These are phyloP conservation scores for Sugiyamaella qingdaonensis DNA, from an alignment of 805 yeast genomes.

Conservation along the genomic window DNA sequence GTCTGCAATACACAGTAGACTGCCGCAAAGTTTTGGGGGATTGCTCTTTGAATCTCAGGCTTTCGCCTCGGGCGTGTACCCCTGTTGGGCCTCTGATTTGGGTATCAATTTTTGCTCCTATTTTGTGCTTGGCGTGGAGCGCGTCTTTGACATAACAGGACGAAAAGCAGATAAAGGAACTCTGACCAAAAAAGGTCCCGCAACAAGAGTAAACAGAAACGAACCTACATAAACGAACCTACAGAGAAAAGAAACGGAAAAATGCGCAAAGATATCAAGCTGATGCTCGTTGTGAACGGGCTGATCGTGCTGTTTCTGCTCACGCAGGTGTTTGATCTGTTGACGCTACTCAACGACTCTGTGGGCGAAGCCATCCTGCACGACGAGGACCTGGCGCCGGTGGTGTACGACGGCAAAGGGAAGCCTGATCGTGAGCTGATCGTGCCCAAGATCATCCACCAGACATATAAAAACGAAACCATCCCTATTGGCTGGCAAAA, in stretches of 20 bases:
- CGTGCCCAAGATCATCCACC: constrained; percentile 88
- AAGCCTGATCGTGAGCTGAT: constrained; percentile 32
- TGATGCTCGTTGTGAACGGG: constrained; percentile 17
- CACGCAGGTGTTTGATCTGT: constrained; percentile 63
- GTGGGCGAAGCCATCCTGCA: constrained; percentile 59
- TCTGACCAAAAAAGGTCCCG: too few relatives aligned
- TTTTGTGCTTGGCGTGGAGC: too few relatives aligned
- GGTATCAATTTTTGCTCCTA: too few relatives aligned
- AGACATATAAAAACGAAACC: constrained; percentile 76
- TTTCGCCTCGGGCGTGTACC: too few relatives aligned
- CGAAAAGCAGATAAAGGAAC: too few relatives aligned
- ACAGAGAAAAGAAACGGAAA: neutral
- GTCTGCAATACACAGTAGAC: too few relatives aligned
- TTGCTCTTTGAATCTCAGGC: too few relatives aligned
- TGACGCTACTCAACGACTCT: constrained; percentile 67
- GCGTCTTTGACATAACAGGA: too few relatives aligned
- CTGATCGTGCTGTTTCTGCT: constrained; percentile 37
- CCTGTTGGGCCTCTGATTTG: too few relatives aligned
- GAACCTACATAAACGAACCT: too few relatives aligned
- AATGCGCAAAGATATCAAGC: constrained; percentile 12
- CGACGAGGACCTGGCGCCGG: constrained; percentile 58
- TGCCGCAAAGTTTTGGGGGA: too few relatives aligned
- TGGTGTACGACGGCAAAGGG: constrained; percentile 26
- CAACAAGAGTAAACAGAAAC: too few relatives aligned
- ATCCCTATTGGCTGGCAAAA: constrained; percentile 77